Conservation (phyloP, 345 rosid species). For the Theobroma cacao region DNA sequence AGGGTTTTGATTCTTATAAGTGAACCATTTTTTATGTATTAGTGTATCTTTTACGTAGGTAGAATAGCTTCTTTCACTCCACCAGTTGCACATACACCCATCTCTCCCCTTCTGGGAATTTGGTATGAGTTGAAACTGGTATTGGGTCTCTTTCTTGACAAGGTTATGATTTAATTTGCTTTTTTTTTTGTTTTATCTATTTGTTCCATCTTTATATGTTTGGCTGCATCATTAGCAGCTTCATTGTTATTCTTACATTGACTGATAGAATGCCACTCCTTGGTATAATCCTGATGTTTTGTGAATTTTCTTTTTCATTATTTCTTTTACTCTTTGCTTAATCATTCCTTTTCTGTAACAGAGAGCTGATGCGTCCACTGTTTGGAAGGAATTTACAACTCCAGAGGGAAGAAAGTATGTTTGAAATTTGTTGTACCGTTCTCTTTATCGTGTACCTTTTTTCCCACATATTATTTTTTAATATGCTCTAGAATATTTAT, state of each 20-base stretch:
- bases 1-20: neutral
- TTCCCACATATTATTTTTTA: neutral
- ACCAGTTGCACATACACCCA: neutral
- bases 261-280: neutral
- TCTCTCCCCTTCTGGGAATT: neutral
- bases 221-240: neutral
- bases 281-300: neutral
- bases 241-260: neutral
- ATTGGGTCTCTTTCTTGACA: neutral
- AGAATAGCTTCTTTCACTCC: neutral
- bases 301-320: neutral
- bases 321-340: constrained; percentile 13
- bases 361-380: constrained; percentile 99
- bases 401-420: constrained; percentile 84
- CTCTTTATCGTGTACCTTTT: neutral
- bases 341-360: constrained; percentile 32
- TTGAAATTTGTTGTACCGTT: neutral
- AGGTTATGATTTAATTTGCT: neutral
- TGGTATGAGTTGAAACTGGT: neutral
- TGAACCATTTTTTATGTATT: neutral
- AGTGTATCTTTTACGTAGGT: neutral
- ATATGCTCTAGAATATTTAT: neutral
- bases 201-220: constrained; percentile 11
- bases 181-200: neutral
- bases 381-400: constrained; percentile 96